phyloP scores from a whole-genome alignment of 768 basidiomycete species.

The Coprinopsis marcescibilis region DNA sequence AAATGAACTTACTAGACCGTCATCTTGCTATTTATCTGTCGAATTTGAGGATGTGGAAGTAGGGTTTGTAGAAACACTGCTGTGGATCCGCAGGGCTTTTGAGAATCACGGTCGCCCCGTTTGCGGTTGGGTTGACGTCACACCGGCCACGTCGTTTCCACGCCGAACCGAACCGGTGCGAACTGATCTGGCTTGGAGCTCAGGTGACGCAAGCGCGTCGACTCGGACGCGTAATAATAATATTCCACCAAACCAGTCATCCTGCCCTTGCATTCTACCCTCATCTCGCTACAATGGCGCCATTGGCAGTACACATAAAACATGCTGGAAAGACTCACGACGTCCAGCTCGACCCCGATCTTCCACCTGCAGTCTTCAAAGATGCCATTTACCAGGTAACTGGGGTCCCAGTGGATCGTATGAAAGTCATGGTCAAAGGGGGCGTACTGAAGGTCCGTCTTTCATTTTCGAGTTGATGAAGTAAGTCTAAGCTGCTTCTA shows the following conservation, averaged over 20 bases:
- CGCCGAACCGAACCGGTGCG: too few species aligned
- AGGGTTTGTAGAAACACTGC: too few species aligned
- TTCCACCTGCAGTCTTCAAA: conserved; percentile 72
- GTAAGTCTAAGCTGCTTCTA: conserved; percentile 27
- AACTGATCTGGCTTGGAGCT: too few species aligned
- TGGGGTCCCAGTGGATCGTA: conserved; percentile 83
- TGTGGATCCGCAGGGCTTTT: too few species aligned
- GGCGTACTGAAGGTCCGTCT: conserved; percentile 76
- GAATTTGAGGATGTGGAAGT: background rate
- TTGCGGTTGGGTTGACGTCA: too few species aligned
- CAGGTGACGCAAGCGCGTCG: conserved; percentile 15
- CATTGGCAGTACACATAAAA: conserved; percentile 77
- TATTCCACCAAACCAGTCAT: conserved; percentile 10
- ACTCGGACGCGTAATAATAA: too few species aligned
- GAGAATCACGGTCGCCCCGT: too few species aligned
- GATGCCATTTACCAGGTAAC: conserved; percentile 74
- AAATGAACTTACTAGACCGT: conserved; percentile 12
- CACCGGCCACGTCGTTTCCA: too few species aligned
- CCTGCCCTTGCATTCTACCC: background rate
- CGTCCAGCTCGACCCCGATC: conserved; percentile 66
- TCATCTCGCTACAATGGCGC: conserved; percentile 43
- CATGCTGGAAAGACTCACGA: conserved; percentile 80
- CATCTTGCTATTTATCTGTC: conserved; percentile 5
- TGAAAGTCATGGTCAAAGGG: conserved; percentile 98
- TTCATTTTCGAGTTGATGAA: background rate